Evolutionary conservation across 2,329 filamentous ascomycete species (phyloP), one percentile per base, ranked within the genome.

Genomic region (Corynespora cassiicola): DNA sequence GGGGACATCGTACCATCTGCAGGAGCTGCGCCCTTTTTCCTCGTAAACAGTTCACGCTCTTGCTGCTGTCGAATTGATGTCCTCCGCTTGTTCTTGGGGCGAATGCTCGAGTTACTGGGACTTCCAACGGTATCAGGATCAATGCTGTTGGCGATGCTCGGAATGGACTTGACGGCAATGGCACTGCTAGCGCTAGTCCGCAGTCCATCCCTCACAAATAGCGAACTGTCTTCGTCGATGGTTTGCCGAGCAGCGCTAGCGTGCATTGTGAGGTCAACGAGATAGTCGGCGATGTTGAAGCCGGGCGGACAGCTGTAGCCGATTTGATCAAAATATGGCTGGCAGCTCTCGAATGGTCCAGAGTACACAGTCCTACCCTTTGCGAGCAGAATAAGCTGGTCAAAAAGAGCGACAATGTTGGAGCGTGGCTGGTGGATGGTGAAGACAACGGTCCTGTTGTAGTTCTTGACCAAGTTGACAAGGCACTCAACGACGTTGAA

Each of bases 211-310:
- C 73, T 73, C 38, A 85, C 80, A 39, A 82, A 78, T 3, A 81
- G 72, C 6, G 79, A 73, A 14, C 76, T 80, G 28, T 80, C 73
- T 31, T 84, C 81, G 19, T 83, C 77, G 2, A 76, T 69, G 8
- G 77, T 71, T 1, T 78, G 75, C 23, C 70, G 73, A 10, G 77
- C 74, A 35, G 78, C 76, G 42, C 88, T 82, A 16, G 90, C 91
- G 65, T 99, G 94, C 92, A 99, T 97, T 0, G 94, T 97, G 25
- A 99, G 78, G 65, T 99, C 94, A 19, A 99, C 91, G 5, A 99
- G 81, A 62, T 96, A 99, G 66, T 99, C 94, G 4, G 94, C 94
- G 68, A 99, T 97, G 61, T 99, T 99, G 79, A 97, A 99, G 2
- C 95, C 95, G 16, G 91, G 87, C 8, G 94, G 94, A 61, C 95